A percentile compares a stretch with the other conserved stretches of the same genome.
Evolutionary conservation across 2,329 filamentous ascomycete genomes (phyloP).

Genomic region (Neofusicoccum sp.): DNA sequence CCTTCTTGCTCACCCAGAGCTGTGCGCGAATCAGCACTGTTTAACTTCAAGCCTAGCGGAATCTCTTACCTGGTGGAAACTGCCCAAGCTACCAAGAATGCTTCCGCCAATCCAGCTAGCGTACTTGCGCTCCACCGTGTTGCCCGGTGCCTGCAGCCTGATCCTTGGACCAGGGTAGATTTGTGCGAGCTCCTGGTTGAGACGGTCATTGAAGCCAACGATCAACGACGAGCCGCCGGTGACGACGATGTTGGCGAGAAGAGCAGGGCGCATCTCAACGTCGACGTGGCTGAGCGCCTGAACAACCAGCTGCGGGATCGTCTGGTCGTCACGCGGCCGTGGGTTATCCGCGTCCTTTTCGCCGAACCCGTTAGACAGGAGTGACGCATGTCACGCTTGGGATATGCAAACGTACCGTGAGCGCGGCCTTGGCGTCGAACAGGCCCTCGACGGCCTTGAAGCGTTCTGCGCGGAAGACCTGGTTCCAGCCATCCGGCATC

Average conservation of each 20-base stretch:
- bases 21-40: conserved; percentile 15
- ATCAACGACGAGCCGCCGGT: conserved; percentile 86
- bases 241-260: conserved; percentile 89
- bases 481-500: conserved; percentile 95
- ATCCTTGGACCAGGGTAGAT: conserved; percentile 86
- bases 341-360: conserved; percentile 49
- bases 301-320: conserved; percentile 80
- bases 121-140: conserved; percentile 86
- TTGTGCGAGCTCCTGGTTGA: conserved; percentile 79
- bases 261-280: conserved; percentile 79
- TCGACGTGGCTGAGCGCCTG: conserved; percentile 78
- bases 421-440: conserved; percentile 82
- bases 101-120: conserved; percentile 96
- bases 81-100: conserved; percentile 91
- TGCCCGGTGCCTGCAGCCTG: conserved; percentile 83
- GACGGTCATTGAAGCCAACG: conserved; percentile 87
- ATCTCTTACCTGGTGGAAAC: conserved; percentile 75
- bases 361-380: conserved; percentile 1
- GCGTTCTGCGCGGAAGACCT: conserved; percentile 87
- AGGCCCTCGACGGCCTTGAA: conserved; percentile 86
- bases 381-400: too few species aligned
- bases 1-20: conserved; percentile 98
- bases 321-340: conserved; percentile 69
- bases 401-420: conserved; percentile 39
- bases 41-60: background rate